Base-by-base conservation (phyloP, 2,329 filamentous ascomycete genomes). In the Penicillium sp. region DNA sequence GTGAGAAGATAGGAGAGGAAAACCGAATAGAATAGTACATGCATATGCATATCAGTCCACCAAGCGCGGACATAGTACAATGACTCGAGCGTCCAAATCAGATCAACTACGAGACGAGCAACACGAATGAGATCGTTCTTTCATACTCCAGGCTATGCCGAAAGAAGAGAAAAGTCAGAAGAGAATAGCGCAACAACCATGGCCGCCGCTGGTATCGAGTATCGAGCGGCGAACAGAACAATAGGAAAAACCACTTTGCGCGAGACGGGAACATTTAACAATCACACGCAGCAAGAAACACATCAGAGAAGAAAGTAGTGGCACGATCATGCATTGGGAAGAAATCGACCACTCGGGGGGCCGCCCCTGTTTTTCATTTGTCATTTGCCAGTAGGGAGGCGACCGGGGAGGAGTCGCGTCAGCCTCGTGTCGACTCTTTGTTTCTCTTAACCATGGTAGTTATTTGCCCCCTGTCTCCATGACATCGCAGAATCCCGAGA, bases 121-220 rank as follows among this genome's bases (percentile, higher is more conserved):
- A 52, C 54, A 42, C n/a, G 44, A 44, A 59, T 54, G 54, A 60
- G 47, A 58, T 62, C 56, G 56, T 59, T 67, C 63, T 67, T 68
- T 65, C 59, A 56, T 63, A 62, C 63, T 64, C 67, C 65, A 63
- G 59, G 62, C 61, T 64, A 68, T 69, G 68, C 63, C 58, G 56
- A 58, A 64, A 47, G 41, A 56, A 52, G 32, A 52, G 58, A 52
- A 46, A 50, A 47, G 52, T 13, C 51, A 37, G 20, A 37, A 49
- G 47, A 43, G 46, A 47, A 55, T 24, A 40, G 20, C 32, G 17
- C 44, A 46, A 50, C 26, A 41, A 52, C 40, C 45, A 55, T 42
- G 40, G 36, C 24, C 54, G 44, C 40, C 52, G 51, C 39, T 24
- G 30, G n/a, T n/a, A n/a, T n/a, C n/a, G n/a, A n/a, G n/a, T n/a